Base-by-base conservation (phyloP, 768 basidiomycete genomes). In the Lactarius sanguifluus region DNA sequence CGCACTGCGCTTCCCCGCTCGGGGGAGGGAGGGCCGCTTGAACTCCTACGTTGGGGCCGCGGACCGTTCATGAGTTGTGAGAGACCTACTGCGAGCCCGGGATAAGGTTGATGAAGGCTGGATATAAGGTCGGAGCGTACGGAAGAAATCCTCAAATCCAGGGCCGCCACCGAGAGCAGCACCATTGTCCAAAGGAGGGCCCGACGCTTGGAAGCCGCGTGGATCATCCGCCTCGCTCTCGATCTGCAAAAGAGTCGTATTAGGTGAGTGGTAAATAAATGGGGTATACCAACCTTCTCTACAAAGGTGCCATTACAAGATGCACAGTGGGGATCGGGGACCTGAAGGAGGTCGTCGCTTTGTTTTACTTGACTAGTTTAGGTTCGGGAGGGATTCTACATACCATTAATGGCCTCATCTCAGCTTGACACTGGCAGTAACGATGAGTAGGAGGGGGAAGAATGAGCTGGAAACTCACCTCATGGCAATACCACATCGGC, bases 381-480 rank as follows among this genome's bases (percentile, higher is more conserved):
- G 66, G 34, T 30, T 60, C 65, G 40, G 60, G 66, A 47, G 69
- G 55, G 40, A 15, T 54, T n/a, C 18, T 64, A 66, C 67, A 50
- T 70, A 93, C 92, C 90, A 91, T 92, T 56, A 94, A 78, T 1
- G 94, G 92, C 61, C 89, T 80, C 92, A 92, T 95, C 78, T 96
- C 92, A 61, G 90, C 86, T 75, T 87, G 83, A 73, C 94, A 96
- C 94, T 95, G 34, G 73, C 16, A 65, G 54, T 38, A 59, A 62
- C 7, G 41, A 30, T 61, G 28, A 67, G 54, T 64, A 57, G 64
- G 54, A 15, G 68, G 23, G 28, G 20, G 58, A 45, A 6, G 9
- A 20, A 13, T 61, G 43, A 68, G 34, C n/a, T 28, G 23, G 16
- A 38, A 3, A 73, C 77, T 18, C 52, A 87, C 90, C 78, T 90